These are phyloP conservation scores for Boletus pseudopeckii DNA, from an alignment of 768 basidiomycete genomes.

Conservation along the genomic window DNA sequence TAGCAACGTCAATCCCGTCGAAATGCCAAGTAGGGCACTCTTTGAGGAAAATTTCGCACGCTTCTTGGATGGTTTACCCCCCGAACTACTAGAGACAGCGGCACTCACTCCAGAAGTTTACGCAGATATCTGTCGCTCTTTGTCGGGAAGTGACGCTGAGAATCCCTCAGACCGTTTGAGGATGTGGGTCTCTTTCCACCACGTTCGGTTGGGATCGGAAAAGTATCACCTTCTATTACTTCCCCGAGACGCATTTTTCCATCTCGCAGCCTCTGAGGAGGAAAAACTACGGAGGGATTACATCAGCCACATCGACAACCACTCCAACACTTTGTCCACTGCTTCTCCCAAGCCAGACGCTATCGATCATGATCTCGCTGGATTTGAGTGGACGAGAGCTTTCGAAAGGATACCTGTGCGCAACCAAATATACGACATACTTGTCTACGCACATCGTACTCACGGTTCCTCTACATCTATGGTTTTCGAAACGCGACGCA, in stretches of 20 bases:
- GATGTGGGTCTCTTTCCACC: constrained; percentile 58
- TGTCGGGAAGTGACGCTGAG: constrained; percentile 36
- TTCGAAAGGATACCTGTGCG: constrained; percentile 66
- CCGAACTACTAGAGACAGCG: constrained; percentile 58
- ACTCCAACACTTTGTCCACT: constrained; percentile 1
- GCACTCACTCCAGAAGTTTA: constrained; percentile 55
- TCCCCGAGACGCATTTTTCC: constrained; percentile 58
- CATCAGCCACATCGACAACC: constrained; percentile 36
- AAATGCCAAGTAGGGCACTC: constrained; percentile 55
- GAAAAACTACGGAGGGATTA: constrained; percentile 50
- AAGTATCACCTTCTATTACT: constrained; percentile 55
- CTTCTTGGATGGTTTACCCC: constrained; percentile 50
- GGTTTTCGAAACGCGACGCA: constrained; percentile 51
- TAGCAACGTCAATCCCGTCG: constrained; percentile 46
- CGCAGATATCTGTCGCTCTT: constrained; percentile 44
- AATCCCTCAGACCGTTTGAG: constrained; percentile 40
- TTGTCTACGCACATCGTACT: constrained; percentile 62
- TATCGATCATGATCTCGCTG: constrained; percentile 20
- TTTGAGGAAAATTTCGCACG: constrained; percentile 49
- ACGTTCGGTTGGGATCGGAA: constrained; percentile 57
- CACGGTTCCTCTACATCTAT: constrained; percentile 54
- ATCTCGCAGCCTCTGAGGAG: constrained; percentile 46
- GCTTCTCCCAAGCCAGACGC: constrained; percentile 19
- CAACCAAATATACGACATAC: constrained; percentile 63
- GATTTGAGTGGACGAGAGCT: constrained; percentile 35